Conservation (phyloP, 2,329 filamentous ascomycete species). For the Venturia carpophila region DNA sequence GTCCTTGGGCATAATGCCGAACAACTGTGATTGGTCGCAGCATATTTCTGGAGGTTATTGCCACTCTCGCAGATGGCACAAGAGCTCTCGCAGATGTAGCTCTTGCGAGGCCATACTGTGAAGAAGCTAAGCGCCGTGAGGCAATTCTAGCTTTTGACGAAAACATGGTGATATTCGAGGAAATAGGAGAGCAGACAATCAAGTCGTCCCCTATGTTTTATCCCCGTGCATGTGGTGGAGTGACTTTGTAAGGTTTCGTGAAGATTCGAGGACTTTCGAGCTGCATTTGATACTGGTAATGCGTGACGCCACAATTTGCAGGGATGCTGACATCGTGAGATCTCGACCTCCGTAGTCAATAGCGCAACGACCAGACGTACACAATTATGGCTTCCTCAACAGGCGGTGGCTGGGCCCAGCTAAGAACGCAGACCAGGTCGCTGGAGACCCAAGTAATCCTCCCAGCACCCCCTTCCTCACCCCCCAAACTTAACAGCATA, state of each 20-base stretch:
- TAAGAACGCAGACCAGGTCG: slow-evolving; percentile 82
- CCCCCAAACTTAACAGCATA: slow-evolving; percentile 21
- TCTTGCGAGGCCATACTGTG: slow-evolving; percentile 2
- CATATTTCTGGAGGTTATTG: slow-evolving; percentile 22
- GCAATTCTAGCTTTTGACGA: slow-evolving; percentile 30
- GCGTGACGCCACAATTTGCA: background rate
- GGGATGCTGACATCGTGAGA: background rate
- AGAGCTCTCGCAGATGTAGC: background rate
- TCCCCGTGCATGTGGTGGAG: background rate
- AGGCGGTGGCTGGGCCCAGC: slow-evolving; percentile 69
- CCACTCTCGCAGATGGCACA: background rate
- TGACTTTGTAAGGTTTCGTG: background rate
- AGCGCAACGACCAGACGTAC: slow-evolving; percentile 7
- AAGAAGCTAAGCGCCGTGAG: slow-evolving; percentile 28
- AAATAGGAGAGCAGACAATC: slow-evolving; percentile 5
- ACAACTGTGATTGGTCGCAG: slow-evolving; percentile 33
- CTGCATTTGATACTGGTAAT: background rate
- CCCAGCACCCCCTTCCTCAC: slow-evolving; percentile 10
- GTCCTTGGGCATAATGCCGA: slow-evolving; percentile 51
- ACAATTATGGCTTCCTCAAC: slow-evolving; percentile 28
- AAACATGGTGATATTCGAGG: slow-evolving; percentile 27
- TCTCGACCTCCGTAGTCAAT: background rate
- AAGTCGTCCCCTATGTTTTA: slow-evolving; percentile 6
- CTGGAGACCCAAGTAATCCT: slow-evolving; percentile 76
- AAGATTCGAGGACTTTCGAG: background rate